Conservation (phyloP, 495 filamentous ascomycete species). For the Cairneyella variabilis region DNA sequence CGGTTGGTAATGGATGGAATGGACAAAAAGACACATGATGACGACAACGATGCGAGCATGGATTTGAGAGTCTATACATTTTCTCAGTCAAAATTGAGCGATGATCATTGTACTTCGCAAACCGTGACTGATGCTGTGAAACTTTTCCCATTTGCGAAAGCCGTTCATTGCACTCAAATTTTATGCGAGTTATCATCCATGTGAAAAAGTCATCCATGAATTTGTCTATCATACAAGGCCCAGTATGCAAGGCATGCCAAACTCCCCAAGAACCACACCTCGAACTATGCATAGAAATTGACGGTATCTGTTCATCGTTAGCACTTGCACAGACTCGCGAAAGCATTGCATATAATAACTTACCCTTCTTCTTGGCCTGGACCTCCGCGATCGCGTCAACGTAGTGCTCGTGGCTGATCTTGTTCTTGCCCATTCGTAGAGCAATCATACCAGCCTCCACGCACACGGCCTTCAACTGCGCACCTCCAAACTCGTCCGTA, state of each 20-base stretch:
- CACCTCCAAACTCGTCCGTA: slow-evolving; percentile 99
- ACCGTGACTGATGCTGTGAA: too few relatives aligned
- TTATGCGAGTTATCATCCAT: too few relatives aligned
- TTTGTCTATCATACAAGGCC: slow-evolving; percentile 17
- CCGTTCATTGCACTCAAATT: too few relatives aligned
- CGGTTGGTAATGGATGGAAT: too few relatives aligned
- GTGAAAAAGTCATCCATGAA: neutral
- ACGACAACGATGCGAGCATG: too few relatives aligned
- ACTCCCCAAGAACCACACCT: slow-evolving; percentile 9
- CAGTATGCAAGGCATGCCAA: slow-evolving; percentile 6
- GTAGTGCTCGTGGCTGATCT: slow-evolving; percentile 97
- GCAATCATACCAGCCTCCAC: slow-evolving; percentile 99
- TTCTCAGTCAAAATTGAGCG: too few relatives aligned
- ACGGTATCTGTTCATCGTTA: slow-evolving; percentile 13
- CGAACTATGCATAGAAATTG: slow-evolving; percentile 18
- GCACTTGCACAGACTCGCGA: neutral
- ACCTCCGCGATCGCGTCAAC: slow-evolving; percentile 98
- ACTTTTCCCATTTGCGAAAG: too few relatives aligned
- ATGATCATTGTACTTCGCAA: too few relatives aligned
- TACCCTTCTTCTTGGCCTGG: slow-evolving; percentile 87
- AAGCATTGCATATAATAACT: neutral
- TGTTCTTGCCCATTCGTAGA: slow-evolving; percentile 82
- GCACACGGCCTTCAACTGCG: slow-evolving; percentile 96
- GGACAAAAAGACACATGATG: neutral
- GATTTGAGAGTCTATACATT: too few relatives aligned